Conservation (phyloP, 1,284 basidiomycete species). For the Garcileccinum viscosum region DNA sequence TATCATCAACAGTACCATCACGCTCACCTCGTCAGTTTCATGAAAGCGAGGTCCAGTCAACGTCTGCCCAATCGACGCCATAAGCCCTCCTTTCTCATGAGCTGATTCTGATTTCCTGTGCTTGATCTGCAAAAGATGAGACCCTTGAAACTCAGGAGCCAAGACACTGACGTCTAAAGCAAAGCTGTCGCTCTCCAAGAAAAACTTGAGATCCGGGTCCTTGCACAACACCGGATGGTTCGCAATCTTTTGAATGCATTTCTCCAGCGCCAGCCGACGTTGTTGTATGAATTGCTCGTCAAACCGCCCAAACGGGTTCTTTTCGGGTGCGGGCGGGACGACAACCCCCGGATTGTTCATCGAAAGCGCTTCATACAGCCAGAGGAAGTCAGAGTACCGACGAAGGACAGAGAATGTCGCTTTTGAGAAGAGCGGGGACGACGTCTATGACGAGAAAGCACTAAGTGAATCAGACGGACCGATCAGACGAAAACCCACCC, state of each 20-base stretch:
- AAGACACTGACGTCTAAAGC: conserved; percentile 70
- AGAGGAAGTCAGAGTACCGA: conserved; percentile 96
- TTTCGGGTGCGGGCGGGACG: conserved; percentile 95
- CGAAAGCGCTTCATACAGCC: conserved; percentile 92
- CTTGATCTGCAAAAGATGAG: conserved; percentile 68
- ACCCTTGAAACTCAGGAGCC: neutral
- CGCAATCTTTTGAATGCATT: conserved; percentile 87
- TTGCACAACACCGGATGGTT: conserved; percentile 87
- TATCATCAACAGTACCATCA: neutral
- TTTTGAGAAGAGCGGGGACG: conserved; percentile 82
- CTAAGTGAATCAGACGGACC: neutral
- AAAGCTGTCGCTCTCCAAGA: conserved; percentile 89
- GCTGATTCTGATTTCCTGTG: conserved; percentile 81
- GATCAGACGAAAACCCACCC: conserved; percentile 51
- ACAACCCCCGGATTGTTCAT: conserved; percentile 96
- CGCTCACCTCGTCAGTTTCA: conserved; percentile 87
- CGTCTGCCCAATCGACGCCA: conserved; percentile 80
- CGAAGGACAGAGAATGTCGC: conserved; percentile 89
- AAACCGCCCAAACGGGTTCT: conserved; percentile 91
- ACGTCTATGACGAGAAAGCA: conserved; percentile 59
- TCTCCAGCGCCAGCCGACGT: conserved; percentile 83
- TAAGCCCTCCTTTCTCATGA: conserved; percentile 77
- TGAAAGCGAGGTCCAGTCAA: conserved; percentile 86
- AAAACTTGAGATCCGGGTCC: conserved; percentile 84
- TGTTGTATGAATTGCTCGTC: conserved; percentile 88